A percentile compares a stretch with the other conserved stretches of the same genome.
Conservation (phyloP, 768 basidiomycete genomes). For the Psilocybe cubensis region DNA sequence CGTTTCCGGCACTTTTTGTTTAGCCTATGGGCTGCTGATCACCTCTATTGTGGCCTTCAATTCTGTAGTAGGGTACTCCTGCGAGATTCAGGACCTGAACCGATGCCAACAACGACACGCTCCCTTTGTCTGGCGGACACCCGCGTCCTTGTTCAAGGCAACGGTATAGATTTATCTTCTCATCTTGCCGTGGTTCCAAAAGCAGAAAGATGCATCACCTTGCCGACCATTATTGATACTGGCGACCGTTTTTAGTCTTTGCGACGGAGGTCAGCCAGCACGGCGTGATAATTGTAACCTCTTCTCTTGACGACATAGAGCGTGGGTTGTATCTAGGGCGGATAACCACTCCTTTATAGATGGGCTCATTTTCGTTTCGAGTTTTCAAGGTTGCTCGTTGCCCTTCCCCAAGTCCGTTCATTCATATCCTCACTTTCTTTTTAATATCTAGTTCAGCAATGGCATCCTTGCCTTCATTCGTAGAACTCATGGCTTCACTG, state of each 20-base stretch:
- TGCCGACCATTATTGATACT: conserved; percentile 62
- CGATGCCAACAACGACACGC: conserved; percentile 20
- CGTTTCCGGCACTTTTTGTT: conserved; percentile 23
- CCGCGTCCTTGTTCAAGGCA: conserved; percentile 13
- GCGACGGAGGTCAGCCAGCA: conserved; percentile 40
- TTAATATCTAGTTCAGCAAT: conserved; percentile 40
- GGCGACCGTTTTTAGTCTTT: conserved; percentile 40
- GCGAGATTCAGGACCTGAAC: conserved; percentile 16
- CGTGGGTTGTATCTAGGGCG: conserved; percentile 61
- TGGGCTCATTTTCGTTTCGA: conserved; percentile 26
- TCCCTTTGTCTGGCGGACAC: conserved; percentile 12
- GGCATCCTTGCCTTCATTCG: conserved; percentile 83
- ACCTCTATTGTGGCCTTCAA: conserved; percentile 20
- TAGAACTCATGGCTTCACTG: conserved; percentile 84
- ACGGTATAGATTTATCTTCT: conserved; percentile 19
- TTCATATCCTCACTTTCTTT: conserved; percentile 29
- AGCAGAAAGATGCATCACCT: conserved; percentile 52
- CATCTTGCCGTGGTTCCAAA: conserved; percentile 23
- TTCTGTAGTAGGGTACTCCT: conserved; percentile 6
- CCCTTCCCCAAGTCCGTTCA: conserved; percentile 32
- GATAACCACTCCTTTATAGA: conserved; percentile 43
- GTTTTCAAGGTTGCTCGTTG: conserved; percentile 41
- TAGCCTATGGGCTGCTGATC: conserved; percentile 14
- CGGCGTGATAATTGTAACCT: conserved; percentile 45
- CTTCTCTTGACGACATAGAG: conserved; percentile 55